A percentile compares a stretch with the other conserved stretches of the same genome.
Conservation (phyloP, 768 basidiomycete species). For the Mycena kentingensis region DNA sequence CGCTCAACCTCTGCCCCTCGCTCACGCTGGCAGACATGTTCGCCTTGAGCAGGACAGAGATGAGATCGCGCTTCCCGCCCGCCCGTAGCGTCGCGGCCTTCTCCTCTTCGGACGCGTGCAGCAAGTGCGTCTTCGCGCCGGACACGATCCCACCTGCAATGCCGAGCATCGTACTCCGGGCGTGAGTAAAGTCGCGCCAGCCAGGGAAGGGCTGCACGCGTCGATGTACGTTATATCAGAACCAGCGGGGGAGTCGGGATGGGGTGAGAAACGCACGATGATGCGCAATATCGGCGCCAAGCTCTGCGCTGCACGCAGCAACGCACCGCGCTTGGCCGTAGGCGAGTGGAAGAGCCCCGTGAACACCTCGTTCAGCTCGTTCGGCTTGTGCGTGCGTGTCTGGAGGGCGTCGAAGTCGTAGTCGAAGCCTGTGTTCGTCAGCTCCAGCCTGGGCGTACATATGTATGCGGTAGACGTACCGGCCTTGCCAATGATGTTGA, state of each 20-base stretch:
- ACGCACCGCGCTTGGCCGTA: not conserved
- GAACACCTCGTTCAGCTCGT: not conserved
- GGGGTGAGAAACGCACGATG: not conserved
- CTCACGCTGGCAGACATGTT: not conserved
- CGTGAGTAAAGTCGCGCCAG: not conserved
- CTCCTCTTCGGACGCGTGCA: not conserved
- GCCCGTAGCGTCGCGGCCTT: not conserved
- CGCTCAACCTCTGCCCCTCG: not conserved
- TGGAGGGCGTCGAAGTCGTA: conserved; percentile 40
- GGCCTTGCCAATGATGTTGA: conserved; percentile 49
- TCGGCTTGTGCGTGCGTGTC: conserved; percentile 4
- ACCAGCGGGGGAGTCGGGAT: not conserved
- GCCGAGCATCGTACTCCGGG: not conserved
- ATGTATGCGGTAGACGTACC: conserved; percentile 40
- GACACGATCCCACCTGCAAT: not conserved
- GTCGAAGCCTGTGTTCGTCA: conserved; percentile 21
- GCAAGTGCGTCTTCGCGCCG: not conserved
- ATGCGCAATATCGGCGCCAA: not conserved
- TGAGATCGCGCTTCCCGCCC: not conserved
- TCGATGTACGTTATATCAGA: not conserved
- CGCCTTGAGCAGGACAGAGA: not conserved
- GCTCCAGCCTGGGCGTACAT: not conserved
- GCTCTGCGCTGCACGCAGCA: not conserved
- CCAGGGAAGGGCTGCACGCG: not conserved
- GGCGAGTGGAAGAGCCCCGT: not conserved